Base-by-base conservation (phyloP, 1,284 basidiomycete species). In the Naganishia cerealis region DNA sequence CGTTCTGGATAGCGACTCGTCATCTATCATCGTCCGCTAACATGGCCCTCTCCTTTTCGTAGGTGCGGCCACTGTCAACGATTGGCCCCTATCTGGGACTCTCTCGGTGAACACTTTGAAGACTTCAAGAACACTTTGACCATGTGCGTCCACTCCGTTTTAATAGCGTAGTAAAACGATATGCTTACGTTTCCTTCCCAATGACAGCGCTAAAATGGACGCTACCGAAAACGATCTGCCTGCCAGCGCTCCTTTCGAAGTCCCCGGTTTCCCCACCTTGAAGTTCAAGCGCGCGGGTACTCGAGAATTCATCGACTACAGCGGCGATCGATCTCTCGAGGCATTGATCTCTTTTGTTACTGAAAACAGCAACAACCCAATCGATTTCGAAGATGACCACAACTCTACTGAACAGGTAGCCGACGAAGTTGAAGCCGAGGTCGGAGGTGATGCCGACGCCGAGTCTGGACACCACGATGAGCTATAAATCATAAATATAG, bases 171-270 rank as follows among this genome's bases (percentile, higher is more conserved):
- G 29, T 42, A 3, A 69, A 65, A 57, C 70, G 26, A 33, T 2
- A 33, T 33, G 29, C 2, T 38, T 57, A 57, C 18, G 62, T 72
- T 46, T 18, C 54, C 16, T 43, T 65, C n/a, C 67, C n/a, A 70
- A 24, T 24, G 2, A n/a, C 72, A 93, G 90, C 80, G 92, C 91
- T 75, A 97, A 98, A 84, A 90, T 98, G 86, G 95, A 99, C 77
- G 92, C 92, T 6, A 90, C 89, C 71, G 92, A 94, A 82, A 99
- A 99, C 81, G 96, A 99, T 80, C 85, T 99, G 36, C 96, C 96
- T 57, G 85, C 89, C 36, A 86, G 86, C 18, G 87, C 90, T 65
- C 88, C 90, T 40, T 97, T 99, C 91, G 86, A 87, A 67, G 82
- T 95, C 71, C 76, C 84, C 67, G 80, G 91, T 57, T 98, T 96